These are phyloP conservation scores for Aegilops tauschii DNA, from an alignment of 176 grass and related monocot genomes.

Conservation along the genomic window DNA sequence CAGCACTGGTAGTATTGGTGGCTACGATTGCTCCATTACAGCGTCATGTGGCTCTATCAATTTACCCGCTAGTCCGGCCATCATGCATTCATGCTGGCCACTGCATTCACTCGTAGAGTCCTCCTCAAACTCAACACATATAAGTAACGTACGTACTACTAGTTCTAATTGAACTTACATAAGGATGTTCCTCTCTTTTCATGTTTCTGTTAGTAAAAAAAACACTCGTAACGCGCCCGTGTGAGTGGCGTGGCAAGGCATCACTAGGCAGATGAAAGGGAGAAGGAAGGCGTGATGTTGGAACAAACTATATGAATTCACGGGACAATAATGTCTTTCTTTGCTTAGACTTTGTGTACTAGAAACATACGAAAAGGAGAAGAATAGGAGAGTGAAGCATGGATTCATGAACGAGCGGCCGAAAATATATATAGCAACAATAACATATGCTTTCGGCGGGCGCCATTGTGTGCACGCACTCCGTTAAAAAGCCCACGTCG, in stretches of 20 bases:
- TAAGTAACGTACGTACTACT: no score
- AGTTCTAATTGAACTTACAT: no score
- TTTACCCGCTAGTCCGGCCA: background rate
- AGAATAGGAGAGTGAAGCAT: background rate
- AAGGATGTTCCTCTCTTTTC: no score
- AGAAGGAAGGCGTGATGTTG: background rate
- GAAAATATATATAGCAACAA: background rate
- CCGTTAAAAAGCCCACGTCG: background rate
- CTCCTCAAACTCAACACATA: slow-evolving; percentile 6
- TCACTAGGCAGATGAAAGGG: background rate
- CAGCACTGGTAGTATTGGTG: background rate
- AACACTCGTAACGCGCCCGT: no score
- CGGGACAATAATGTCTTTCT: background rate
- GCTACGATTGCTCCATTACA: background rate
- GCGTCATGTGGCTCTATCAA: background rate
- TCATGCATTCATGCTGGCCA: background rate
- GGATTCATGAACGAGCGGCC: background rate
- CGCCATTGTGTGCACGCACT: background rate
- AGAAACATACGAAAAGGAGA: background rate
- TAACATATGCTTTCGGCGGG: background rate
- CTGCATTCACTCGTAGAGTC: background rate
- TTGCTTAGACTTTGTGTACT: background rate
- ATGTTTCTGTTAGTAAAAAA: no score
- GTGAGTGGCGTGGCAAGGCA: background rate
- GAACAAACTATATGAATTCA: background rate